phyloP scores from a whole-genome alignment of 2,329 filamentous ascomycete genomes.

The Cytospora paraplurivora region DNA sequence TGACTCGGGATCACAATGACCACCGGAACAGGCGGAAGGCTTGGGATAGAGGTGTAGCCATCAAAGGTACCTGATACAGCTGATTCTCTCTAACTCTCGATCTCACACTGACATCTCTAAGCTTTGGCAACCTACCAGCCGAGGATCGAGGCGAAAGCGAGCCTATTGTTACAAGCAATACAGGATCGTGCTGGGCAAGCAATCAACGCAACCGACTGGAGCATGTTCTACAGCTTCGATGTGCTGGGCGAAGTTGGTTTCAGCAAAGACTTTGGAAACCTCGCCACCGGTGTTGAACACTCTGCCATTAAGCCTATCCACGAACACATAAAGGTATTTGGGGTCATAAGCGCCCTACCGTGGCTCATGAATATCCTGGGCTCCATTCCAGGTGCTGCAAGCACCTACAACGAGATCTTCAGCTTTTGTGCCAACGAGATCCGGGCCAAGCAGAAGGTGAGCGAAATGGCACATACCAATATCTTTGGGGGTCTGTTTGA shows the following conservation, averaged over 20 bases:
- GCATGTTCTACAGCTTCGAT: slow-evolving; percentile 12
- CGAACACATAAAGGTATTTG: slow-evolving; percentile 8
- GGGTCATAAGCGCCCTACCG: not conserved
- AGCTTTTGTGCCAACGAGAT: slow-evolving; percentile 3
- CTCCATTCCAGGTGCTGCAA: slow-evolving; percentile 1
- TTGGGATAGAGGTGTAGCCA: slow-evolving; percentile 5
- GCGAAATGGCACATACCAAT: not conserved
- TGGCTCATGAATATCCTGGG: slow-evolving; percentile 12
- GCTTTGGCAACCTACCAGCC: slow-evolving; percentile 3
- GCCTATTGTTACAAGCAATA: not conserved
- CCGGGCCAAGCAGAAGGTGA: slow-evolving; percentile 7
- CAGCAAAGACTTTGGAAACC: slow-evolving; percentile 13
- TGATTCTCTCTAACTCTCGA: not conserved
- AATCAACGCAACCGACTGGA: slow-evolving; percentile 7
- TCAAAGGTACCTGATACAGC: not conserved
- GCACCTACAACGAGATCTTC: slow-evolving; percentile 3
- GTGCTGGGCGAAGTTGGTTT: slow-evolving; percentile 9
- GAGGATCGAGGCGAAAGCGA: not conserved
- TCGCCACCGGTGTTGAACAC: slow-evolving; percentile 7
- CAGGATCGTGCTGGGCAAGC: not conserved
- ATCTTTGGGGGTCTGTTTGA: not conserved
- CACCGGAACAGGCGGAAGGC: slow-evolving; percentile 6
- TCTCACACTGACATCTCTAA: not conserved
- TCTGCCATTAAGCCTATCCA: slow-evolving; percentile 11
- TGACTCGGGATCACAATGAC: not conserved